These are phyloP conservation scores for Tagetes erecta DNA, from an alignment of 129 eudicot species.

Conservation along the genomic window DNA sequence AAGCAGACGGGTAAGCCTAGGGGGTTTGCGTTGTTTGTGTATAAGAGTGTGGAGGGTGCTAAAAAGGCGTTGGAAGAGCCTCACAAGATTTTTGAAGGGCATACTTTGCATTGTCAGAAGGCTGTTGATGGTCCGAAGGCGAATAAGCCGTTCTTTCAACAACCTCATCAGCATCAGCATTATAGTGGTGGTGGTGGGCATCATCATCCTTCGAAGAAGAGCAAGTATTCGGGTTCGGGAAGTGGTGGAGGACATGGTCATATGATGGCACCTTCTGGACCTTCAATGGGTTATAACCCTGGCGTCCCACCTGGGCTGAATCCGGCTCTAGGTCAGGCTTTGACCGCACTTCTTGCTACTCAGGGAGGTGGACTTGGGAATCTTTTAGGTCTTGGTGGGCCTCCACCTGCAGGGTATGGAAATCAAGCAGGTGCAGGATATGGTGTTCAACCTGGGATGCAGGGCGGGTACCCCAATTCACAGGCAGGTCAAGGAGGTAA, in stretches of 20 bases:
- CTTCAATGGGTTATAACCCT: conserved; percentile 61
- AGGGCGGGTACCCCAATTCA: conserved; percentile 70
- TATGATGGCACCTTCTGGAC: conserved; percentile 78
- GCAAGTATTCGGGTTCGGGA: conserved; percentile 50
- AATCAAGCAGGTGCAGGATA: conserved; percentile 57
- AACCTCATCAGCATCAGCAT: conserved; percentile 37
- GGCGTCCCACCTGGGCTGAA: conserved; percentile 48
- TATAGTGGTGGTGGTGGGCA: conserved; percentile 42
- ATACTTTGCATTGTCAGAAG: conserved; percentile 75
- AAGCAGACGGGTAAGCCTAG: conserved; percentile 82
- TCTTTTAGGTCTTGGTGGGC: conserved; percentile 71
- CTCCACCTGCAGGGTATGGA: conserved; percentile 64
- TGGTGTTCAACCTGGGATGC: conserved; percentile 52
- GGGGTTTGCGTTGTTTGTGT: conserved; percentile 92
- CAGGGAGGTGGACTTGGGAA: conserved; percentile 90
- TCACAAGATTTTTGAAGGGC: conserved; percentile 83
- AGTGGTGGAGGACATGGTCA: conserved; percentile 62
- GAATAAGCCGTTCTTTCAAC: conserved; percentile 44
- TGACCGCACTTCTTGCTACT: conserved; percentile 77
- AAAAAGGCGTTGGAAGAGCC: conserved; percentile 92
- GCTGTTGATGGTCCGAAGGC: conserved; percentile 90
- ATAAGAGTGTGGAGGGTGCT: conserved; percentile 72
- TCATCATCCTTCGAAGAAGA: conserved; percentile 58
- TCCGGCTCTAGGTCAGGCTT: conserved; percentile 93
- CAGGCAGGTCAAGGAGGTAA: conserved; percentile 81